Evolutionary conservation across 768 basidiomycete species (phyloP), one percentile per base, ranked within the genome.

Genomic region (Brasilioporus rufonigricans): DNA sequence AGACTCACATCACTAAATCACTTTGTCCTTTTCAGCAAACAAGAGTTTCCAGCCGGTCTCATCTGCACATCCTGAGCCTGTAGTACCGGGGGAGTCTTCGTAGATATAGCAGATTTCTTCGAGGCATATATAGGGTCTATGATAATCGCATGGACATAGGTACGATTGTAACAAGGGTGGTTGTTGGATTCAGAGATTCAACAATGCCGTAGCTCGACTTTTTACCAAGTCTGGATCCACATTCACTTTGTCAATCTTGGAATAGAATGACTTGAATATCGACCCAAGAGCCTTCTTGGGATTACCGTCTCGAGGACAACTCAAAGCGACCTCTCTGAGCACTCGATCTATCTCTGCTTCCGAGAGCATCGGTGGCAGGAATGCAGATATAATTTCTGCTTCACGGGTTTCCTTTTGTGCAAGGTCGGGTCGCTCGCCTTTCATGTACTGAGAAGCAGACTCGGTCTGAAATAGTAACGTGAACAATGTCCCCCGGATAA

Each of bases 181-280:
- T 32, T 29, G 35, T 59, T 47, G 44, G 12, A 23, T 41, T 56
- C 38, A 56, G 38, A 44, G 13, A 32, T 57, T 54, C 51, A 80
- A 61, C 46, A 83, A 60, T 21, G 60, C 69, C 33, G 78, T 73
- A 10, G 79, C 75, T 58, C 82, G 78, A 49, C 71, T 65, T 60
- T 80, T 86, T 16, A 89, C 84, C 39, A 84, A 63, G 40, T 77
- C 73, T 5, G 81, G 61, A 60, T 86, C 81, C 8, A 89, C 86
- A 13, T 66, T 66, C 3, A 80, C 77, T 61, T 78, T 83, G 67
- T 89, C 84, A 5, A 88, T 76, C 56, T 73, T 72, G 14, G 75
- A 66, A 66, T 86, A 89, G 65, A 91, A 89, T 12, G 72, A 70
- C 67, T 85, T 87, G 69, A 86, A 78, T 55, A 89, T 70, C 41